phyloP scores from a whole-genome alignment of 176 grass and related monocot species.

The Oryza coarctata region DNA sequence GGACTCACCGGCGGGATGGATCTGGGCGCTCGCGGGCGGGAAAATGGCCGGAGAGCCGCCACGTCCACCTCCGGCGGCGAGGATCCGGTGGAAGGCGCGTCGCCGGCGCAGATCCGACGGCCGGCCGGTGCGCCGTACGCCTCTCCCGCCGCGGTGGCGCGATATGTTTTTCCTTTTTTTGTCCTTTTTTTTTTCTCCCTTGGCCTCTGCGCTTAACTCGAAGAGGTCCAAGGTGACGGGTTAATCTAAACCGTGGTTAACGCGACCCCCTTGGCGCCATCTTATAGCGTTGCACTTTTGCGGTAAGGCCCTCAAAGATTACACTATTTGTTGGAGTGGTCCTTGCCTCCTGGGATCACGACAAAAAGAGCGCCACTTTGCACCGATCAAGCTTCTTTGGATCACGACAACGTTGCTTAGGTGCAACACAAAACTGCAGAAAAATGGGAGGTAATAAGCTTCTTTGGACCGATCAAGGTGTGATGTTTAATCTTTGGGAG shows the following conservation, averaged over 20 bases:
- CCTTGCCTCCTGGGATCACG: slow-evolving; percentile 13
- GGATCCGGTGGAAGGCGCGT: slow-evolving; percentile 7
- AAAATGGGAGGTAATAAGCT: neutral
- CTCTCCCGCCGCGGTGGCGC: slow-evolving; percentile 32
- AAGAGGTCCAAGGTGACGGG: slow-evolving; percentile 44
- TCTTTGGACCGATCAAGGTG: neutral
- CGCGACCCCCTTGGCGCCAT: neutral
- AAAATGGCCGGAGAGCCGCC: slow-evolving; percentile 17
- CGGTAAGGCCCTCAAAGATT: neutral
- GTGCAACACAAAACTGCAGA: neutral
- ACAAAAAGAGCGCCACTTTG: slow-evolving; percentile 22
- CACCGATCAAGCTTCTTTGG: too few relatives aligned
- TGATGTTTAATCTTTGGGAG: neutral
- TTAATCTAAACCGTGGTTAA: slow-evolving; percentile 62
- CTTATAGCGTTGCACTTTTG: slow-evolving; percentile 40
- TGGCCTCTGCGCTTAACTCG: slow-evolving; percentile 36
- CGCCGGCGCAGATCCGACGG: slow-evolving; percentile 39
- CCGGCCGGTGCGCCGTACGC: slow-evolving; percentile 40
- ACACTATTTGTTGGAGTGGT: accelerated
- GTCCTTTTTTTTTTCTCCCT: neutral
- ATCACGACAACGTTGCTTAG: neutral
- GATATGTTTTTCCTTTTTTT: neutral
- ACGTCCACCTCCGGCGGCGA: slow-evolving; percentile 23
- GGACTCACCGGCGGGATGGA: neutral
- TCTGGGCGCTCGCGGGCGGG: too few relatives aligned